These are phyloP conservation scores for Hypholoma sublateritium DNA, from an alignment of 768 basidiomycete genomes.

Conservation along the genomic window DNA sequence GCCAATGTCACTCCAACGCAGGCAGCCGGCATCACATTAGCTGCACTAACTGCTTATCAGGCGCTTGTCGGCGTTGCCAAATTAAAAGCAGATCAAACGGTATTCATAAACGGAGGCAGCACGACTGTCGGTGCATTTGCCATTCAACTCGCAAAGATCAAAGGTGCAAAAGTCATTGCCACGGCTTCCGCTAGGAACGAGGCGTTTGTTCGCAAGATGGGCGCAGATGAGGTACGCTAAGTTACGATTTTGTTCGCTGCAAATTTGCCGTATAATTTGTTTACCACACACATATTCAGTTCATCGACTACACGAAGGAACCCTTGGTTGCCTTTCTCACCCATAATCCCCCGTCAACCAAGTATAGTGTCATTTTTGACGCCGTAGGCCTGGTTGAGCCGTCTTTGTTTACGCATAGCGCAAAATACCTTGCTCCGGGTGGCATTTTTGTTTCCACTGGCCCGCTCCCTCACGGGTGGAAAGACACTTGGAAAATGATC, in stretches of 20 bases:
- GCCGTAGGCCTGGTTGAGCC: constrained; percentile 51
- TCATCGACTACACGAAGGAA: constrained; percentile 61
- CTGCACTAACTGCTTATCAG: constrained; percentile 58
- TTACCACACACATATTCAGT: constrained; percentile 20
- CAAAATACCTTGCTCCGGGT: constrained; percentile 52
- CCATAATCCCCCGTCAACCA: constrained; percentile 43
- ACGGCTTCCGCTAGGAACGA: constrained; percentile 63
- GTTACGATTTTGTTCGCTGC: too few species aligned
- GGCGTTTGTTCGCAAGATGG: constrained; percentile 52
- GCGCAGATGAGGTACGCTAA: constrained; percentile 70
- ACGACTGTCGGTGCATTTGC: constrained; percentile 68
- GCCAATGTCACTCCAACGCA: constrained; percentile 48
- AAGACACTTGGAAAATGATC: constrained; percentile 31
- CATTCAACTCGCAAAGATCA: constrained; percentile 70
- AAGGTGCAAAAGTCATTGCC: constrained; percentile 57
- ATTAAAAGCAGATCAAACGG: constrained; percentile 53
- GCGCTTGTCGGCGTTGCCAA: constrained; percentile 42
- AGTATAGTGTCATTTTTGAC: constrained; percentile 61
- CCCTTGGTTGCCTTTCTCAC: constrained; percentile 48
- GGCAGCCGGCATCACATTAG: constrained; percentile 60
- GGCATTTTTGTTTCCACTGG: constrained; percentile 57
- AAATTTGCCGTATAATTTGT: background rate
- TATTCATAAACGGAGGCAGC: constrained; percentile 74
- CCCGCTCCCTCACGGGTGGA: constrained; percentile 35
- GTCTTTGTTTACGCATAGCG: constrained; percentile 47